Evolutionary conservation across 768 basidiomycete genomes (phyloP), one percentile per base, ranked within the genome.

Genomic region (Agaricus bisporus): DNA sequence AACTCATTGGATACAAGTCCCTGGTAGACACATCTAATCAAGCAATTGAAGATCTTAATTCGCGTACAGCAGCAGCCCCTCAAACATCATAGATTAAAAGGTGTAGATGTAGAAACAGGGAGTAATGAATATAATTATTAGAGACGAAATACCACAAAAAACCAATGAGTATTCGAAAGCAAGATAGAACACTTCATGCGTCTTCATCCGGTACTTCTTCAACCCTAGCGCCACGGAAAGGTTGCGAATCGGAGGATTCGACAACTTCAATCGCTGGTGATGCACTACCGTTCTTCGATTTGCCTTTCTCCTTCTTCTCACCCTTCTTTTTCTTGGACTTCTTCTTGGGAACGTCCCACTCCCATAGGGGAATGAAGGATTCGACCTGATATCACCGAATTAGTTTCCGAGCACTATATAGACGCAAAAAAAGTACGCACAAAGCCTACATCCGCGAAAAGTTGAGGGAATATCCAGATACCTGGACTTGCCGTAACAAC

Each of bases 381-480:
- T 98, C 97, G 54, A 99, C 82, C 95, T 98, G 61, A n/a, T 41
- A 35, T 50, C 37, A 32, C 48, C 14, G 10, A 44, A 28, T 56
- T 22, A 58, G 18, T 8, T n/a, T 29, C n/a, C 15, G 20, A 36
- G 5, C n/a, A 9, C 29, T 6, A 15, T 32, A 20, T 26, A 35
- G 18, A 9, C 20, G 29, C 43, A 18, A 48, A 17, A 18, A 48
- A 48, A 29, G 22, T 8, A 85, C 95, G 70, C 66, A 99, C 97
- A 64, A 98, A 95, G 68, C 97, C 95, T 51, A 98, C 95, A 63
- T 99, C 95, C 12, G 95, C 97, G 60, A 99, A 98, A 29, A 99
- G 73, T 65, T 95, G 87, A 0, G 97, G 97, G 77, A 98, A 99
- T 73, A 98, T 88, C 97, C 97, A 99, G 45, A 99, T 97, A 41